Base-by-base conservation (phyloP, 768 basidiomycete species). In the Rubroboletus satanas region DNA sequence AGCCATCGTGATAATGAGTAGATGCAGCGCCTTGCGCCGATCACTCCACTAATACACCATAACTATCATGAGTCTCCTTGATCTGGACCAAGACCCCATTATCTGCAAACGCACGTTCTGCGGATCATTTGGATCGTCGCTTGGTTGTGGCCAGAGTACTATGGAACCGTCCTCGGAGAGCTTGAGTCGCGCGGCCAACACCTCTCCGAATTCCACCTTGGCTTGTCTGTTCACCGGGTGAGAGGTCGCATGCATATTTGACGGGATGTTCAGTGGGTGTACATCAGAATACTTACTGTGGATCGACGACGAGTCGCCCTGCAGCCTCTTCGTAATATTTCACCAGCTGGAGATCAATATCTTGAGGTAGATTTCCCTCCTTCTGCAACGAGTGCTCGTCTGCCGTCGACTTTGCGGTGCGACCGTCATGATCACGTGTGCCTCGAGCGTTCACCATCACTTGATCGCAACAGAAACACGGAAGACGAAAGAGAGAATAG, bases 231-330 rank as follows among this genome's bases (percentile, higher is more conserved):
- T 39, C 4, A 49, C 7, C 45, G 15, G 7, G 29, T 44, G 21
- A 56, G 26, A 26, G 3, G 32, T 15, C 15, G 7, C 17, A 14
- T 17, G 15, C 11, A 7, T 17, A n/a, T 29, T 21, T 29, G 17
- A 8, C 36, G 14, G 1, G 29, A 26, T 3, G 10, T n/a, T 10
- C 14, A 15, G 9, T 7, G 29, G n/a, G 23, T 8, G 9, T 9
- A 7, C 5, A 18, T 5, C 3, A 10, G 8, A 21, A 32, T 32
- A 75, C 81, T 21, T 54, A 83, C 84, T 74, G 69, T 12, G 84
- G 83, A 65, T 87, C 83, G 12, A 87, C 72, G 48, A 86, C 80
- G 39, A 86, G 69, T 18, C 84, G 74, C 10, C 84, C 85, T 1
- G 82, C 83, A 55, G 74, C 71, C 11, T 74, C 66, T 57, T 85